A percentile compares a stretch with the other conserved stretches of the same genome.
Evolutionary conservation across 2,329 filamentous ascomycete genomes (phyloP).

Genomic region (Microcyclosporella mali): DNA sequence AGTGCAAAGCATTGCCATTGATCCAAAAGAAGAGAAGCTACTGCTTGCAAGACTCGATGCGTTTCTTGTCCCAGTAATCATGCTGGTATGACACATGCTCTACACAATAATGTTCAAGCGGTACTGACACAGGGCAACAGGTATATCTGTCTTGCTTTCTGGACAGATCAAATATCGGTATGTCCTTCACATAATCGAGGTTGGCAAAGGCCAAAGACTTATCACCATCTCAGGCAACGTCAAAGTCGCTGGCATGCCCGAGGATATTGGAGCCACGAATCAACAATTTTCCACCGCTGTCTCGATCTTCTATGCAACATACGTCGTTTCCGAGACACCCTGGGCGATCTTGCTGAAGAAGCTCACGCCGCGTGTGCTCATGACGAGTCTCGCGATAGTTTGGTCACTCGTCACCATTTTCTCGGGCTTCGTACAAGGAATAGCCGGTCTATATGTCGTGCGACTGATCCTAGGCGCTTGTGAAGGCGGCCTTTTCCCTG

Average conservation of each 20-base stretch:
- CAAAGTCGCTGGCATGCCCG: constrained; percentile 38
- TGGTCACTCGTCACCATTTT: constrained; percentile 48
- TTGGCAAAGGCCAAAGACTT: constrained; percentile 25
- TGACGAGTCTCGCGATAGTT: constrained; percentile 25
- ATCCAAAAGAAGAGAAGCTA: constrained; percentile 41
- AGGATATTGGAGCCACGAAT: constrained; percentile 38
- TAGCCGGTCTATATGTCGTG: constrained; percentile 37
- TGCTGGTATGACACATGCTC: constrained; percentile 30
- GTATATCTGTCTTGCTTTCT: constrained; percentile 52
- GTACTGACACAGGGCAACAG: no score
- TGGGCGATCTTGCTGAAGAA: constrained; percentile 11
- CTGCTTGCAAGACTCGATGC: constrained; percentile 46
- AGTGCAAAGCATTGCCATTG: constrained; percentile 27
- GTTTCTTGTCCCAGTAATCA: constrained; percentile 48
- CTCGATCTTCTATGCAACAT: constrained; percentile 44
- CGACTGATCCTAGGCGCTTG: constrained; percentile 26
- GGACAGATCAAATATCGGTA: constrained; percentile 45
- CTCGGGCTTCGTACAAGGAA: constrained; percentile 42
- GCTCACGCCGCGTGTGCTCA: constrained; percentile 1
- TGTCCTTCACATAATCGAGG: background rate
- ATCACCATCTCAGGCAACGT: constrained; percentile 3
- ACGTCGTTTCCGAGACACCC: constrained; percentile 43
- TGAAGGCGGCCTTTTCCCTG: constrained; percentile 24
- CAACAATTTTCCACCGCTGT: constrained; percentile 44
- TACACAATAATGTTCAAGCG: background rate